phyloP scores from a whole-genome alignment of 1,139 yeast genomes.

The Pichia sp. region DNA sequence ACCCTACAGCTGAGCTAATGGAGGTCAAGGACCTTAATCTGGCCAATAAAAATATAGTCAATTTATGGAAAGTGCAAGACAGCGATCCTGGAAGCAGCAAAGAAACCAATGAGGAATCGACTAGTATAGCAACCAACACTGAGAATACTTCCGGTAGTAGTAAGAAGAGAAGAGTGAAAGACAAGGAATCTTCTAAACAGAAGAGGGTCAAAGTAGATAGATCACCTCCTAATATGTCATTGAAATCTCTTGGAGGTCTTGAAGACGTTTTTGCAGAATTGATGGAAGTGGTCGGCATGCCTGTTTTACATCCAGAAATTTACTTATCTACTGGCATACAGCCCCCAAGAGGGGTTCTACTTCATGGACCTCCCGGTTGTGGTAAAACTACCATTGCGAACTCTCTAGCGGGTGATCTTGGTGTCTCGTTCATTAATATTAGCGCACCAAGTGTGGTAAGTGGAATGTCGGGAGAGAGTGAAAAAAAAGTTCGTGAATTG shows the following conservation, averaged over 20 bases:
- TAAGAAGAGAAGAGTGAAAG: constrained; percentile 32
- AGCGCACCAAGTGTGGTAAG: constrained; percentile 97
- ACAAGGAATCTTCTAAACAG: constrained; percentile 27
- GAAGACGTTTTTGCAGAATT: constrained; percentile 78
- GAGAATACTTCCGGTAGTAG: neutral
- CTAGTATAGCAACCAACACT: constrained; percentile 21
- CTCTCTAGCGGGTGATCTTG: constrained; percentile 91
- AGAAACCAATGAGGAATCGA: too few species aligned
- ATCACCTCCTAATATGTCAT: constrained; percentile 62
- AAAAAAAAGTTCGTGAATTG: constrained; percentile 85
- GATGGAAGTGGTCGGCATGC: constrained; percentile 86
- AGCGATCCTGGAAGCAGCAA: too few species aligned
- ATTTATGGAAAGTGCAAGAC: constrained; percentile 52
- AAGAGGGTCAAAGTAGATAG: constrained; percentile 52
- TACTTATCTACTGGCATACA: constrained; percentile 85
- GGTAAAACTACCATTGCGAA: constrained; percentile 96
- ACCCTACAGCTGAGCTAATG: constrained; percentile 43
- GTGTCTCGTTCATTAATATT: constrained; percentile 85
- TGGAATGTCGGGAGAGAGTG: constrained; percentile 99
- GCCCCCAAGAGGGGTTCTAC: constrained; percentile 92
- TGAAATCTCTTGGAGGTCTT: constrained; percentile 85
- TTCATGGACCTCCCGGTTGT: constrained; percentile 99
- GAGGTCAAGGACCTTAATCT: constrained; percentile 57
- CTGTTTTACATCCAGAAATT: constrained; percentile 89
- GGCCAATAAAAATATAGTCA: constrained; percentile 72